phyloP scores from a whole-genome alignment of 306 rosid genomes.

The Benincasa hispida region DNA sequence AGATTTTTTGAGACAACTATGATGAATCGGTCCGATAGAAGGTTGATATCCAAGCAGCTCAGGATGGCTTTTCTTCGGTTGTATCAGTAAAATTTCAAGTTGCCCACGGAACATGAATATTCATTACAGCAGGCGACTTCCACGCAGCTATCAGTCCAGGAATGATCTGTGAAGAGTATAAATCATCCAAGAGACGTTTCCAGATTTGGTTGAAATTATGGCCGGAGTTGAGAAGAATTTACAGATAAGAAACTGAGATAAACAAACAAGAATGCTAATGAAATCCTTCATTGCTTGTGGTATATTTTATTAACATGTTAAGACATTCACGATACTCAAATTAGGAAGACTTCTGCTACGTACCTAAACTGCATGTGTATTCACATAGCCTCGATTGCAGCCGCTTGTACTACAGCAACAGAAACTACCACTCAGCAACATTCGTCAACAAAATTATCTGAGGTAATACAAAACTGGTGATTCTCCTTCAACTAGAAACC shows the following conservation, averaged over 20 bases:
- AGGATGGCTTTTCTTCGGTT: background rate
- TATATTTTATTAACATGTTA: slow-evolving; percentile 24
- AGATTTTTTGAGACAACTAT: background rate
- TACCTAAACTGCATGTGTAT: slow-evolving; percentile 17
- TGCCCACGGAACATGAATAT: background rate
- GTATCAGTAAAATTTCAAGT: background rate
- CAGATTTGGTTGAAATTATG: slow-evolving; percentile 1
- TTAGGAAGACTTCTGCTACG: background rate
- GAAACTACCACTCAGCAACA: background rate
- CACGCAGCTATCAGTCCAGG: background rate
- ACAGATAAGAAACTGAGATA: slow-evolving; percentile 14
- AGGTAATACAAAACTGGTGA: background rate
- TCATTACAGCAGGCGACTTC: background rate
- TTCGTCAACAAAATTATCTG: slow-evolving; percentile 1
- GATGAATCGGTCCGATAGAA: no score
- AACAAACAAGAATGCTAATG: slow-evolving; percentile 16
- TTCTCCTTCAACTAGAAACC: slow-evolving; percentile 40
- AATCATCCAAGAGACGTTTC: background rate
- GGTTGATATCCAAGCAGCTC: background rate
- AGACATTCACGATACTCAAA: slow-evolving; percentile 12
- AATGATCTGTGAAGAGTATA: slow-evolving; percentile 1
- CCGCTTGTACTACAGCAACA: background rate
- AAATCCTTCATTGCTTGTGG: slow-evolving; percentile 18
- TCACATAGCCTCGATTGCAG: slow-evolving; percentile 20
- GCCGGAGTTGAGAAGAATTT: slow-evolving; percentile 10